phyloP scores from a whole-genome alignment of 495 filamentous ascomycete genomes.

The Tuber umbilicatum region DNA sequence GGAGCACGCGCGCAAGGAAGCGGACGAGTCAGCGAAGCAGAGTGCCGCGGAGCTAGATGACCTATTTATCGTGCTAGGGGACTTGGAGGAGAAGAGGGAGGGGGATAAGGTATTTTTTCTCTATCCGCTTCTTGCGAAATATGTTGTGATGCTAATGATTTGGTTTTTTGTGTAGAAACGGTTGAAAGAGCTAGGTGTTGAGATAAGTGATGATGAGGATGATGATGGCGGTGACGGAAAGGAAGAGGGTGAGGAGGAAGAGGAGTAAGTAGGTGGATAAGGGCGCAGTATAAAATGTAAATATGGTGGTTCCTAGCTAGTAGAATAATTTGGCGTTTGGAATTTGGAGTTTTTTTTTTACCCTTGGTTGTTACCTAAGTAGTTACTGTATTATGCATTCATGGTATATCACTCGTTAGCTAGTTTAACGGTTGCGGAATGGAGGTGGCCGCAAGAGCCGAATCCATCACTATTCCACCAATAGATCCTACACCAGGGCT shows the following conservation, averaged over 20 bases:
- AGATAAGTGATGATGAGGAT: constrained; percentile 72
- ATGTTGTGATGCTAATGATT: constrained; percentile 37
- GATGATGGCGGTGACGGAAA: constrained; percentile 60
- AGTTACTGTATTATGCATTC: background rate
- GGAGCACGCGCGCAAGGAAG: constrained; percentile 52
- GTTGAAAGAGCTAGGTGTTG: constrained; percentile 64
- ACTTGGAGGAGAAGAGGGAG: constrained; percentile 75
- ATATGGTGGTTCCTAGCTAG: constrained; percentile 8
- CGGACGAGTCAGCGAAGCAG: constrained; percentile 59
- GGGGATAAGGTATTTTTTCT: constrained; percentile 64
- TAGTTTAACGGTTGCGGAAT: background rate
- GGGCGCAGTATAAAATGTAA: constrained; percentile 18
- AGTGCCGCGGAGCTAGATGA: constrained; percentile 77
- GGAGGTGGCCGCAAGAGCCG: background rate
- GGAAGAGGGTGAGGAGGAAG: constrained; percentile 44
- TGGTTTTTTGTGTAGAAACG: constrained; percentile 51
- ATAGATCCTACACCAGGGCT: background rate
- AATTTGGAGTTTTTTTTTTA: constrained; percentile 15
- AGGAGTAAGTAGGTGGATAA: background rate
- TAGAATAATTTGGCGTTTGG: constrained; percentile 10
- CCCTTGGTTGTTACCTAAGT: background rate
- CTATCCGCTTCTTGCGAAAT: background rate
- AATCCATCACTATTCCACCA: background rate
- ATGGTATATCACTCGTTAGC: background rate
- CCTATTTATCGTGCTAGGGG: constrained; percentile 78